Conservation (phyloP, 345 rosid genomes). For the Streptanthus diversifolius region DNA sequence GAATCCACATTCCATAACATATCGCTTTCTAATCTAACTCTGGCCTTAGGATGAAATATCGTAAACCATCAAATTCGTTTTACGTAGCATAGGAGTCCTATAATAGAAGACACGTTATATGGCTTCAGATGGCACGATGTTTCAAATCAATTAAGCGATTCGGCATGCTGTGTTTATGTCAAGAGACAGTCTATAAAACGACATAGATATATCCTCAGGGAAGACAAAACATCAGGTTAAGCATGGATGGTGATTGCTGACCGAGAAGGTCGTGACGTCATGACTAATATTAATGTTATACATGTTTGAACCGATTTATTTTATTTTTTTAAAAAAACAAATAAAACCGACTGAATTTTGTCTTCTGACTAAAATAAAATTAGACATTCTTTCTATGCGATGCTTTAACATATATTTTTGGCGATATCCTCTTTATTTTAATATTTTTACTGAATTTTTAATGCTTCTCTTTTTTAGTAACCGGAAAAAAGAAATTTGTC, state of each 20-base stretch:
- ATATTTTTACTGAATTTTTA: no score
- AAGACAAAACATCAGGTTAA: not conserved
- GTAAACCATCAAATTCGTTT: slow-evolving; percentile 22
- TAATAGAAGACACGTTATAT: not conserved
- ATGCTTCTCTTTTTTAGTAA: no score
- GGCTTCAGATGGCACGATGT: slow-evolving; percentile 10
- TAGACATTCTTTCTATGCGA: no score
- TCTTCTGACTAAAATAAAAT: not conserved
- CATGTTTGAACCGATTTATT: not conserved
- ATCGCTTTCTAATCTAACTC: not conserved
- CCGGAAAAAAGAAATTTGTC: no score
- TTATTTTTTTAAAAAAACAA: no score
- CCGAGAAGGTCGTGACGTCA: slow-evolving; percentile 7
- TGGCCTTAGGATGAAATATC: no score
- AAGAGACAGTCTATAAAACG: not conserved
- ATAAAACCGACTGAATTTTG: not conserved
- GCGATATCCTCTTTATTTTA: no score
- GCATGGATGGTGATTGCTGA: not conserved
- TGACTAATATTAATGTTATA: not conserved
- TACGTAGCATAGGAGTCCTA: not conserved
- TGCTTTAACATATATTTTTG: no score
- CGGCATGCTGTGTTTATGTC: not conserved
- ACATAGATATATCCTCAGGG: not conserved
- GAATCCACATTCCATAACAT: not conserved
- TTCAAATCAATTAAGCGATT: not conserved